Base-by-base conservation (phyloP, 768 basidiomycete species). In the Hygrocybe coccinea region DNA sequence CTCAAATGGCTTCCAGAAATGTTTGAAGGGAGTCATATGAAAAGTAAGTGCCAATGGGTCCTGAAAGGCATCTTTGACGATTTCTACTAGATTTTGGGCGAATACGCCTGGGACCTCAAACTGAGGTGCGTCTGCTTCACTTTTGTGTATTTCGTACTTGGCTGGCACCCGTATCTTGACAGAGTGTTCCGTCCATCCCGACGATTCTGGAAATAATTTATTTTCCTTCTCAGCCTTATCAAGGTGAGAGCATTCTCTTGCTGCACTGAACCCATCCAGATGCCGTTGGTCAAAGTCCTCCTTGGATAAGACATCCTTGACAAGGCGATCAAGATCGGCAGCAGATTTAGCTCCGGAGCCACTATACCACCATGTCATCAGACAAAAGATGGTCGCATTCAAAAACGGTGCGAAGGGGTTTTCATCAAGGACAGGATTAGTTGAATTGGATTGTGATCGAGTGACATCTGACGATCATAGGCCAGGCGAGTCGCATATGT, bases 91-190 rank as follows among this genome's bases (percentile, higher is more conserved):
- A 0, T 50, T 50, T 0, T 69, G 66, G 36, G 71, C 62, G 39
- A 60, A 59, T 2, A 76, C 36, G 8, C 66, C 67, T 1, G 48
- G 25, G n/a, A 78, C 63, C 9, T 61, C 51, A 41, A 74, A 67
- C 2, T 53, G 50, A 1, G 69, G 72, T 3, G 71, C 70, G 15
- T 56, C 57, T 0, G 19, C 60, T 51, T 74, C 69, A 0, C 60
- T 59, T 4, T 7, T 1, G n/a, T 62, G 56, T 19, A 58, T 64
- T 7, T 58, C 44, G 3, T 58, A 34, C 3, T 62, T 61, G 11
- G 56, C 55, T 2, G 56, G 71, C 25, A 61, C 67, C 9, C 24
- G 51, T 33, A 62, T 68, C 53, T 53, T 63, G 17, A 67, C 67
- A 9, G 55, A 60, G 54, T 59, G 3, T 46, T 61, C 69, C 70